Evolutionary conservation across 305 asterid species (phyloP).

Genomic region (Fraxinus ornus): DNA sequence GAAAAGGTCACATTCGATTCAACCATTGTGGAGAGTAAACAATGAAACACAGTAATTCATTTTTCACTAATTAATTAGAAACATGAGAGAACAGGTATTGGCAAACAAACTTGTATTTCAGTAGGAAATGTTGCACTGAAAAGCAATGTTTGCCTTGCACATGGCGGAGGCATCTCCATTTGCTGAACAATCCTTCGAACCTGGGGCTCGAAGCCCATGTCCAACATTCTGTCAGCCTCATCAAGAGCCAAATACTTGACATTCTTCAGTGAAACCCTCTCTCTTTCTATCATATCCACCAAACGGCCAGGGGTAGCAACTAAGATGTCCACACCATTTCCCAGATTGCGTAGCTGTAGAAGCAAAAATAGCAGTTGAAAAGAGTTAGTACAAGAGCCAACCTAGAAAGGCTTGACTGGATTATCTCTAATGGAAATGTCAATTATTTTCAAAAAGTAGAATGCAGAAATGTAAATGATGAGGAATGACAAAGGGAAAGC

Average conservation of each 20-base stretch:
- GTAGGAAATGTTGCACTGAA: constrained; percentile 77
- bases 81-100: not conserved
- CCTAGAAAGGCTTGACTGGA: not conserved
- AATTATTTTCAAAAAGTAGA: not conserved
- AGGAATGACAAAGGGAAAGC: not conserved
- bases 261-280: constrained; percentile 43
- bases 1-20: not conserved
- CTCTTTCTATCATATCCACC: constrained; percentile 64
- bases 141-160: constrained; percentile 70
- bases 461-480: not conserved
- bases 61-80: not conserved
- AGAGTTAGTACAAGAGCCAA: not conserved
- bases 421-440: not conserved
- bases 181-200: constrained; percentile 58
- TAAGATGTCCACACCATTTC: constrained; percentile 69
- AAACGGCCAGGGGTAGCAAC: constrained; percentile 92
- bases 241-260: constrained; percentile 67
- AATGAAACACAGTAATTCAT: not conserved
- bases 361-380: not conserved
- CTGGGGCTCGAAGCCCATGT: constrained; percentile 85
- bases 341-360: constrained; percentile 54
- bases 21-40: not conserved
- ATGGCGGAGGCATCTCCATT: constrained; percentile 65
- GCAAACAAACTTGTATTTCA: constrained; percentile 48
- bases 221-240: constrained; percentile 81